Evolutionary conservation across 495 filamentous ascomycete genomes (phyloP), one percentile per base, ranked within the genome.

Genomic region (Penicillium verhagenii): DNA sequence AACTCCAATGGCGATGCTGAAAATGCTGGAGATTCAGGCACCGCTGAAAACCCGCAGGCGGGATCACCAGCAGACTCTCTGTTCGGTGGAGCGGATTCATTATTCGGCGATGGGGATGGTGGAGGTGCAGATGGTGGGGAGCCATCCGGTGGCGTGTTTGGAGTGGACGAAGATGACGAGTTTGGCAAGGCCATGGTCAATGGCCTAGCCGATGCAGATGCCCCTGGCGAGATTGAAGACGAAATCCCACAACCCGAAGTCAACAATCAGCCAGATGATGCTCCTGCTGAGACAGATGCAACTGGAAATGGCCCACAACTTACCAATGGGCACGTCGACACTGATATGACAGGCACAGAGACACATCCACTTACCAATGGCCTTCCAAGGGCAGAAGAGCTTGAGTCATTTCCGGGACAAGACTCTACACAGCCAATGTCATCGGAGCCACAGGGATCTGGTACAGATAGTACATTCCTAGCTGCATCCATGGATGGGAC

Each of bases 401-500:
- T 77, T 16, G 69, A 74, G 40, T 58, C 58, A 1, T 48, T 60
- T 21, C 54, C 65, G 24, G 38, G 23, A 13, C 64, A 69, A 42
- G 70, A 72, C 18, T 50, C 69, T 19, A 57, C 67, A 16, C 68
- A 72, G 46, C 51, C 72, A 18, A 57, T 53, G 18, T 61, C 69
- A 18, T 24, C 65, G 54, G 50, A 76, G 60, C 40, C 79, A 70
- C 38, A 80, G 70, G 61, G 72, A 62, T 43, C 84, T 75, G 53
- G 51, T 0, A 47, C 65, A 0, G 83, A 91, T 43, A 85, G 81
- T 24, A 92, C 86, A 11, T 97, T 98, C 67, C 77, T 97, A 29
- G 87, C 90, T 44, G 87, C 93, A 16, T 88, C 88, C 1, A 89
- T 95, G 6, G 89, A 97, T 71, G 94, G 94, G 39, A 87, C 86